Conservation (phyloP, 1,139 yeast species). For the Pneumocystis canis region DNA sequence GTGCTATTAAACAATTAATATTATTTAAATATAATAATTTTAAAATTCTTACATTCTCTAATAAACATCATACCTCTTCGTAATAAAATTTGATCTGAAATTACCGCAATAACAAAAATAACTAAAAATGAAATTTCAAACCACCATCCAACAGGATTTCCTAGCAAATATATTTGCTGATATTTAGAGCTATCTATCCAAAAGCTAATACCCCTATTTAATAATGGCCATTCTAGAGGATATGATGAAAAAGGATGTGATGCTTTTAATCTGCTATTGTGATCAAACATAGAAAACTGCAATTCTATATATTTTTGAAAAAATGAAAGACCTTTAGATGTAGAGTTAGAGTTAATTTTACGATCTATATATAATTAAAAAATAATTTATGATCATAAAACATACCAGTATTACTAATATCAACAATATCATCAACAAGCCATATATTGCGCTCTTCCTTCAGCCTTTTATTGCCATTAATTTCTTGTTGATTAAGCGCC, state of each 20-base stretch:
- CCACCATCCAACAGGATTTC: slow-evolving; percentile 91
- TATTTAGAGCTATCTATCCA: slow-evolving; percentile 64
- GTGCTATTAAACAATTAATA: slow-evolving; percentile 28
- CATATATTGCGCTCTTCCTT: slow-evolving; percentile 56
- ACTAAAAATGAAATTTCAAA: slow-evolving; percentile 56
- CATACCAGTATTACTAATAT: slow-evolving; percentile 46
- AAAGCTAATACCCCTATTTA: slow-evolving; percentile 83
- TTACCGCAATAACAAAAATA: slow-evolving; percentile 43
- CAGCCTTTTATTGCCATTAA: slow-evolving; percentile 80
- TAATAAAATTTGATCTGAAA: slow-evolving; percentile 64
- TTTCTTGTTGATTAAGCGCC: slow-evolving; percentile 86
- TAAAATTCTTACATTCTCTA: slow-evolving; percentile 35
- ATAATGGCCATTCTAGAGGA: slow-evolving; percentile 90
- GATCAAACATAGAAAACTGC: slow-evolving; percentile 78
- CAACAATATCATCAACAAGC: slow-evolving; percentile 60
- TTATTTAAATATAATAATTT: not conserved
- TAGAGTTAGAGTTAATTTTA: slow-evolving; percentile 31
- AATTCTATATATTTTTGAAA: slow-evolving; percentile 78
- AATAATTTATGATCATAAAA: slow-evolving; percentile 25
- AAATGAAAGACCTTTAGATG: slow-evolving; percentile 49
- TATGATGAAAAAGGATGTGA: slow-evolving; percentile 94
- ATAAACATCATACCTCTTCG: slow-evolving; percentile 41
- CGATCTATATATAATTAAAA: not conserved
- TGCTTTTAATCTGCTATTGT: slow-evolving; percentile 70
- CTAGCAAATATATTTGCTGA: slow-evolving; percentile 75